Evolutionary conservation across 2,329 filamentous ascomycete genomes (phyloP).

Genomic region (Mollisia scopiformis): DNA sequence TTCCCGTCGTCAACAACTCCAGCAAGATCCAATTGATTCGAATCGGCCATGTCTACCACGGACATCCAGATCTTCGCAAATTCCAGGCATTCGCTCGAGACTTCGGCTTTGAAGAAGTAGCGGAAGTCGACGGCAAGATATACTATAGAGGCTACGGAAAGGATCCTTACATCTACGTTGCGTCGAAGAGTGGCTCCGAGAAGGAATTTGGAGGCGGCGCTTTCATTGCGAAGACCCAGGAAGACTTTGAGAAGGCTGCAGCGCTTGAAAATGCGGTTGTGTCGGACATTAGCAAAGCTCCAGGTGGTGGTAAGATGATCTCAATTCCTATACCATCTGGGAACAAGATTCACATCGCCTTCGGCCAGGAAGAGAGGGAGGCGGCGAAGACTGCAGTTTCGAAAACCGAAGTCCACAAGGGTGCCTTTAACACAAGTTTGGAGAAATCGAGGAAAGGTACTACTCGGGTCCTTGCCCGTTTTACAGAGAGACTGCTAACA

Average conservation of each 20-base stretch:
- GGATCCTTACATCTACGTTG: slow-evolving; percentile 17
- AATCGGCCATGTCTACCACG: slow-evolving; percentile 36
- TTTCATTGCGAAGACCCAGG: slow-evolving; percentile 11
- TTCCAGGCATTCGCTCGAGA: slow-evolving; percentile 35
- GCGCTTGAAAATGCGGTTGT: too few relatives aligned
- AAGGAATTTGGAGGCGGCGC: slow-evolving; percentile 12
- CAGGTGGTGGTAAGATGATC: slow-evolving; percentile 55
- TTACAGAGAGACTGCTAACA: too few relatives aligned
- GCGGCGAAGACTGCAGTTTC: not conserved
- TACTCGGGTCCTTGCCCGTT: not conserved
- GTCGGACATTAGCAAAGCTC: slow-evolving; percentile 41
- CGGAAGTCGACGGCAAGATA: slow-evolving; percentile 15
- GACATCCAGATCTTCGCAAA: slow-evolving; percentile 34
- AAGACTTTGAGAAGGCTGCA: slow-evolving; percentile 16
- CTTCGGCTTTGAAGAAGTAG: slow-evolving; percentile 37
- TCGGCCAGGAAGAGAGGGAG: slow-evolving; percentile 14
- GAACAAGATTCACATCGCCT: slow-evolving; percentile 37
- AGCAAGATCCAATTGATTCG: slow-evolving; percentile 35
- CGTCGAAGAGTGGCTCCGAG: slow-evolving; percentile 1
- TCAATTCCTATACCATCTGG: slow-evolving; percentile 41
- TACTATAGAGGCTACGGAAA: slow-evolving; percentile 20
- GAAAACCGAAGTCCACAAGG: not conserved
- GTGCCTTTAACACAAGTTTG: slow-evolving; percentile 8
- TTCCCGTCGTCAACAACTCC: not conserved
- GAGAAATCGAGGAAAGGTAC: slow-evolving; percentile 13